A percentile compares a stretch with the other conserved stretches of the same genome.
Evolutionary conservation across 140 eudicot species (phyloP).

Genomic region (Flaveria floridana): DNA sequence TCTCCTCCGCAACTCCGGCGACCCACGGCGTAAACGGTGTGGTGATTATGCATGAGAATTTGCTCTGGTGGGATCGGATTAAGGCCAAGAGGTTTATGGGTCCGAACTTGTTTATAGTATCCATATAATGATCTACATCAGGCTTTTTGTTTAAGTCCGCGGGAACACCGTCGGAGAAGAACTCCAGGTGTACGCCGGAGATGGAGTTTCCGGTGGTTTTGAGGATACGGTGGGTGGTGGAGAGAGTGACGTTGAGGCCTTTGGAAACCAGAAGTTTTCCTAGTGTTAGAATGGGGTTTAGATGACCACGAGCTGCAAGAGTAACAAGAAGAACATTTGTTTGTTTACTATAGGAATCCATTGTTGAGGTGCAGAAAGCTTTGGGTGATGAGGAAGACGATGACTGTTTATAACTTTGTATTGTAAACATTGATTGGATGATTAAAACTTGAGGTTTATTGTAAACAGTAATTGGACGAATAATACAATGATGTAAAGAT

Average conservation of each 20-base stretch:
- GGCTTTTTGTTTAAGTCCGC: slow-evolving; percentile 28
- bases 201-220: not conserved
- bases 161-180: slow-evolving; percentile 44
- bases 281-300: slow-evolving; percentile 45
- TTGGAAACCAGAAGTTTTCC: slow-evolving; percentile 38
- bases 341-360: not conserved
- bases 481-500: too few species aligned
- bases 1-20: slow-evolving; percentile 40
- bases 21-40: slow-evolving; percentile 55
- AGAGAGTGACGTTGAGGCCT: slow-evolving; percentile 43
- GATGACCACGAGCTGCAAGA: slow-evolving; percentile 28
- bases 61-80: slow-evolving; percentile 19
- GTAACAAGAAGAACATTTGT: not conserved
- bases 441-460: not conserved
- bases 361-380: not conserved
- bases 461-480: too few species aligned
- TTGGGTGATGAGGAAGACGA: not conserved
- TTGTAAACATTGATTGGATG: not conserved
- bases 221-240: slow-evolving; percentile 23
- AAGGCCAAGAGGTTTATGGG: slow-evolving; percentile 35
- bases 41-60: slow-evolving; percentile 35
- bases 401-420: not conserved
- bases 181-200: slow-evolving; percentile 31
- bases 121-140: slow-evolving; percentile 30
- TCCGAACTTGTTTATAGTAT: slow-evolving; percentile 36